Base-by-base conservation (phyloP, 768 basidiomycete species). In the Gyrodon lividus region DNA sequence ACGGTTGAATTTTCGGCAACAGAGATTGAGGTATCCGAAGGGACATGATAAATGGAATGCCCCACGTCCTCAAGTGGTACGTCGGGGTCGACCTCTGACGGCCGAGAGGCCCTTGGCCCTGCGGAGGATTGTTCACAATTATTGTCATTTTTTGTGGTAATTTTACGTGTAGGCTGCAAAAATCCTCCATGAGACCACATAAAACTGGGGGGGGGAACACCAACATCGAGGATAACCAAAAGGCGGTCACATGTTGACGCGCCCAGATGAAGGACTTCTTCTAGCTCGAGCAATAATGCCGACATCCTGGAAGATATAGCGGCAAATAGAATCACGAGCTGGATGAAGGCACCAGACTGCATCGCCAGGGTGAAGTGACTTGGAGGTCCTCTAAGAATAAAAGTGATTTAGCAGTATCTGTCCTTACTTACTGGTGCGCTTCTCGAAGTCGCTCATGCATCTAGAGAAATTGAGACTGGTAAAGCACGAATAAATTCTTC, bases 281-380 rank as follows among this genome's bases (percentile, higher is more conserved):
- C 58, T 2, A 86, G 54, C 54, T 83, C 81, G 33, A 65, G 59
- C 20, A 75, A 62, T 26, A 86, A 61, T 4, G 65, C 60, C 22
- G 69, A 70, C 62, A 88, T 66, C 50, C 89, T 77, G 3, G 86
- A 85, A 39, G 77, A 69, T 34, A 88, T 77, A 12, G 82, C 86
- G 20, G 75, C 71, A 37, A 91, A 72, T 5, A 80, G 71, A 41
- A 92, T 61, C n/a, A 84, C 67, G 14, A 88, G 63, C 54, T 86
- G 85, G 12, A 87, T 72, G 60, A 92, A 92, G 16, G 87, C 83
- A 16, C 84, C 87, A 1, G 81, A 77, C 62, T 86, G 86, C 75
- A 92, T 79, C 30, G 80, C 78, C 22, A 83, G 72, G 24, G 73
- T 69, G 52, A 89, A 82, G 24, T 78, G 78, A 40, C 89, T 92